Evolutionary conservation across 2,329 filamentous ascomycete species (phyloP).

Genomic region (Cladosporium sp.): DNA sequence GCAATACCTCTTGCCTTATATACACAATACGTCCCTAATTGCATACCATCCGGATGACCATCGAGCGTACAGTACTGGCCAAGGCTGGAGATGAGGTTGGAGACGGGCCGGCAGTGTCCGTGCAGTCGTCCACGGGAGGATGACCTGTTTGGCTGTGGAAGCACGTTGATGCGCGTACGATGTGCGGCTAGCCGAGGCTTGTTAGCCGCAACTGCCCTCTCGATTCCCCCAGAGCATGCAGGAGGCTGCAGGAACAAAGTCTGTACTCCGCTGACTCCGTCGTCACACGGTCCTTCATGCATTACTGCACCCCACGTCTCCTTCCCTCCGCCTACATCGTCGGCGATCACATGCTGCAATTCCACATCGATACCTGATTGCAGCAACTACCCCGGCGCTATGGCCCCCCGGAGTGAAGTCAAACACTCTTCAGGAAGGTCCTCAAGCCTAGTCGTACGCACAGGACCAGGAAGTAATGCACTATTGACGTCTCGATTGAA

Average conservation of each 20-base stretch:
- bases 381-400: slow-evolving; percentile 8
- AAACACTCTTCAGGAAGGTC: slow-evolving; percentile 12
- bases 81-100: not conserved
- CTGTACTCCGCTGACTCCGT: slow-evolving; percentile 1
- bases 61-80: not conserved
- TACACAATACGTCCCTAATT: not conserved
- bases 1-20: not conserved
- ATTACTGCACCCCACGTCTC: slow-evolving; percentile 2
- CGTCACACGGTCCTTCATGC: not conserved
- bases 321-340: not conserved
- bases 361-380: not conserved
- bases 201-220: not conserved
- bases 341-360: slow-evolving; percentile 4
- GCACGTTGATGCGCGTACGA: not conserved
- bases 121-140: not conserved
- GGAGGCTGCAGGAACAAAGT: slow-evolving; percentile 4
- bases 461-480: not conserved
- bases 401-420: not conserved
- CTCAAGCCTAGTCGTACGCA: slow-evolving; percentile 5
- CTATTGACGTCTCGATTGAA: not conserved
- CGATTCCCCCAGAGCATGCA: slow-evolving; percentile 3
- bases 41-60: slow-evolving; percentile 1
- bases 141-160: not conserved
- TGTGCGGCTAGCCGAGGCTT: not conserved
- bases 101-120: slow-evolving; percentile 1